These are phyloP conservation scores for Gnetum montanum DNA, from an alignment of 75 land plant genomes.

Conservation along the genomic window DNA sequence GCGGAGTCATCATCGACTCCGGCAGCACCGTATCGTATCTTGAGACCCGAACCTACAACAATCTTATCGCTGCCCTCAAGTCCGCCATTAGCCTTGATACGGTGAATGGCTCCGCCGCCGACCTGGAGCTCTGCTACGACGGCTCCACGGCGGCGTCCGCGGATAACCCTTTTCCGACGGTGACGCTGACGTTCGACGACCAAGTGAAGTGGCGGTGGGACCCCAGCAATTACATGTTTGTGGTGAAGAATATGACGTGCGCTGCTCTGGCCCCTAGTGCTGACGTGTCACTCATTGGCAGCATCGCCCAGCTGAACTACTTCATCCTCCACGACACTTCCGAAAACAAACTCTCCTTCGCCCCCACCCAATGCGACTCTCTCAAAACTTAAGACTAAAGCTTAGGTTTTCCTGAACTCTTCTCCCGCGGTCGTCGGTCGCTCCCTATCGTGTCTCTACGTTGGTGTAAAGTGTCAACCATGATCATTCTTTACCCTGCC, in stretches of 20 bases:
- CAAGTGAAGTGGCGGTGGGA: neutral
- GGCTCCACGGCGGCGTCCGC: neutral
- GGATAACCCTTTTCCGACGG: conserved; percentile 1
- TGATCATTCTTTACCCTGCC: too few species aligned
- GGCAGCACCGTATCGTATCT: neutral
- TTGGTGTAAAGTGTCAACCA: too few species aligned
- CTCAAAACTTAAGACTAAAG: too few species aligned
- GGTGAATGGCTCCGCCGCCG: conserved; percentile 7
- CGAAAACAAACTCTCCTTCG: conserved; percentile 2
- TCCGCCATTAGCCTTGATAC: neutral
- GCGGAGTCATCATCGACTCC: conserved; percentile 7
- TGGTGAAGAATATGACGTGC: neutral
- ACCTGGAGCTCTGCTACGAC: conserved; percentile 2
- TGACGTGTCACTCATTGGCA: conserved; percentile 1
- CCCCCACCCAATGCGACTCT: neutral
- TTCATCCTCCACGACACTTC: conserved; percentile 13
- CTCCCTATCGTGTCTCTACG: too few species aligned
- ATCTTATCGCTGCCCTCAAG: neutral
- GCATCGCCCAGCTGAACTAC: conserved; percentile 3
- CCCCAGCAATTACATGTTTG: conserved; percentile 1
- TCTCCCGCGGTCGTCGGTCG: too few species aligned
- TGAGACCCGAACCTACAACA: neutral
- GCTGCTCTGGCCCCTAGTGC: neutral
- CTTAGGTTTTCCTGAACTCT: too few species aligned
- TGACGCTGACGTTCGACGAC: conserved; percentile 1